These are phyloP conservation scores for Pseudofabraea citricarpa DNA, from an alignment of 2,329 filamentous ascomycete species.

Conservation along the genomic window DNA sequence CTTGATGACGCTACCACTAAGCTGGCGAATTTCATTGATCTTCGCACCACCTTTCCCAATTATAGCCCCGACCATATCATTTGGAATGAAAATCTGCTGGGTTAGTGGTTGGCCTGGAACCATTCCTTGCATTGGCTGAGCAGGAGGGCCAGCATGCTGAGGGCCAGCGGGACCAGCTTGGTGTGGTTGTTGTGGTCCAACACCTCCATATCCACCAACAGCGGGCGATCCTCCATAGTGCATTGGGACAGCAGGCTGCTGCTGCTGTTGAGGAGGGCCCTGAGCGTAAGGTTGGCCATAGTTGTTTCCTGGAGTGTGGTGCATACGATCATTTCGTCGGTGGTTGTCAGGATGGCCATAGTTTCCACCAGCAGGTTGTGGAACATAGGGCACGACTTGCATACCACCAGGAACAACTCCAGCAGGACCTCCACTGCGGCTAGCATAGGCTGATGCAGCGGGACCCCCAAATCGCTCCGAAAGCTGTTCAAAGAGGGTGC, in stretches of 20 bases:
- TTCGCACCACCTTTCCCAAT: conserved; percentile 98
- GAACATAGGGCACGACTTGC: conserved; percentile 98
- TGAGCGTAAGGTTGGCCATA: conserved; percentile 60
- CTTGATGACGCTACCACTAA: conserved; percentile 97
- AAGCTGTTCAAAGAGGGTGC: conserved; percentile 94
- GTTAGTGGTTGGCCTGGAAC: conserved; percentile 82
- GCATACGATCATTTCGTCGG: conserved; percentile 67
- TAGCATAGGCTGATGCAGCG: conserved; percentile 95
- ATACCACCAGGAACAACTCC: conserved; percentile 94
- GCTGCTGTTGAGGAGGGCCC: conserved; percentile 51
- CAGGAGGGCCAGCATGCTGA: conserved; percentile 66
- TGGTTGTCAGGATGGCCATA: conserved; percentile 88
- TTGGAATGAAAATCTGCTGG: conserved; percentile 98
- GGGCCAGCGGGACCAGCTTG: conserved; percentile 55
- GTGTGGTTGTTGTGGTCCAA: conserved; percentile 73
- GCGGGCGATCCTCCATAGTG: conserved; percentile 64
- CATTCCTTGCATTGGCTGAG: conserved; percentile 70
- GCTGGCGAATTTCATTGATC: conserved; percentile 98
- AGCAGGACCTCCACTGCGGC: conserved; percentile 86
- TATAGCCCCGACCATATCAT: conserved; percentile 99
- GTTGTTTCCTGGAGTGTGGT: conserved; percentile 70
- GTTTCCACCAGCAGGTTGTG: conserved; percentile 86
- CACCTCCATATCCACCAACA: conserved; percentile 69
- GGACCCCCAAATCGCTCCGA: conserved; percentile 95
- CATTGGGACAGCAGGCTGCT: conserved; percentile 57